A percentile compares a stretch with the other conserved stretches of the same genome.
Evolutionary conservation across 257 asterid species (phyloP).

Genomic region (Cynanchum wilfordii): DNA sequence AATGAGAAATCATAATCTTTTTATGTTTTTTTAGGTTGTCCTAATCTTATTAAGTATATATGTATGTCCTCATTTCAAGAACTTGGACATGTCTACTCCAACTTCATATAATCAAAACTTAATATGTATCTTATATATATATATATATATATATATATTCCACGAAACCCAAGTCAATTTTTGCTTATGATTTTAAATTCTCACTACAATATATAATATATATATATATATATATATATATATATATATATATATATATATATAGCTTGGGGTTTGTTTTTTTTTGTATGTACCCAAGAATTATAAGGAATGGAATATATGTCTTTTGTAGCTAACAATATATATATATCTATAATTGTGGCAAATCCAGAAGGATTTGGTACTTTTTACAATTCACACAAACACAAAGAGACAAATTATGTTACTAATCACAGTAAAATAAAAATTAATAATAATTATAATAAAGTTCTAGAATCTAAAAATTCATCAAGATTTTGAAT

Average conservation of each 20-base stretch:
- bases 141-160: not conserved
- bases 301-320: conserved; percentile 43
- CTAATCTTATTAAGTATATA: not conserved
- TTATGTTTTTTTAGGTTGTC: not conserved
- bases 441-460: not conserved
- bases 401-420: conserved; percentile 12
- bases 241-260: not conserved
- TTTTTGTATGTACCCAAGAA: conserved; percentile 17
- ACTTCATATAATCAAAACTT: conserved; percentile 1
- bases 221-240: not conserved
- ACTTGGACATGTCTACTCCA: conserved; percentile 10
- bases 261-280: not conserved
- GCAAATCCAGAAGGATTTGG: conserved; percentile 8
- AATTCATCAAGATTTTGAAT: not conserved
- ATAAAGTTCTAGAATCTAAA: not conserved
- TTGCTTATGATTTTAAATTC: conserved; percentile 8
- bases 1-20: conserved; percentile 3
- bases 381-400: conserved; percentile 4
- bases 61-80: conserved; percentile 26
- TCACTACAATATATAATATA: not conserved
- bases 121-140: not conserved
- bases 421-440: not conserved
- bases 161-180: conserved; percentile 15
- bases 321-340: conserved; percentile 19
- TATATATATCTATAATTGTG: not conserved